These are phyloP conservation scores for Heliosperma pusillum DNA, from an alignment of 148 eudicot genomes.

Conservation along the genomic window DNA sequence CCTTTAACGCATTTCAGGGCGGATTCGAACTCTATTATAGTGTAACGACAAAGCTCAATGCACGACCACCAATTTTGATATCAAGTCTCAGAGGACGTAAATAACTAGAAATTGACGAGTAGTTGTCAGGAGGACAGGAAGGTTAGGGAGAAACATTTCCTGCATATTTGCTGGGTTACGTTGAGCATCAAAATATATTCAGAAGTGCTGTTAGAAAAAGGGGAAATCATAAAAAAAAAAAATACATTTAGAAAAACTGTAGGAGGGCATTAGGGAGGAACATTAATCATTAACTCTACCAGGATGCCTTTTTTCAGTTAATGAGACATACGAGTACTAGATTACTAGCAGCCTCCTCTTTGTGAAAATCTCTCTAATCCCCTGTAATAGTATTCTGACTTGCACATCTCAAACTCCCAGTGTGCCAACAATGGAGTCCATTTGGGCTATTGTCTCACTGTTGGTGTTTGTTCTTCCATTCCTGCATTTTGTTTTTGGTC, in stretches of 20 bases:
- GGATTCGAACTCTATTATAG: neutral
- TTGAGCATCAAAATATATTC: neutral
- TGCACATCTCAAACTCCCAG: neutral
- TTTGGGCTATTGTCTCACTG: neutral
- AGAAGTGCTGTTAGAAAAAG: neutral
- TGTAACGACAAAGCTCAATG: neutral
- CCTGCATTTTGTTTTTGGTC: neutral
- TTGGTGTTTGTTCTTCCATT: neutral
- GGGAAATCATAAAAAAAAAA: neutral
- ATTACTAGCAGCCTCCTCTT: neutral
- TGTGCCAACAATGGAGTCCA: neutral
- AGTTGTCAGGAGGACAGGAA: neutral
- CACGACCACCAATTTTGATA: neutral
- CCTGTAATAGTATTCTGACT: neutral
- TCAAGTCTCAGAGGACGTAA: neutral
- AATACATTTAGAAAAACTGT: neutral
- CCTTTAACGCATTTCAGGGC: no score
- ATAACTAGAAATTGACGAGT: neutral
- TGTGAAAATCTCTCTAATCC: neutral
- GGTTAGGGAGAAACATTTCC: neutral
- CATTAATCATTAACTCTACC: neutral
- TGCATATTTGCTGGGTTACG: neutral
- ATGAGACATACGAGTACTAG: neutral
- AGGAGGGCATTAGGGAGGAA: neutral
- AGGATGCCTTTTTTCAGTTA: neutral